phyloP scores from a whole-genome alignment of 768 basidiomycete species.

The Paxillus involutus region DNA sequence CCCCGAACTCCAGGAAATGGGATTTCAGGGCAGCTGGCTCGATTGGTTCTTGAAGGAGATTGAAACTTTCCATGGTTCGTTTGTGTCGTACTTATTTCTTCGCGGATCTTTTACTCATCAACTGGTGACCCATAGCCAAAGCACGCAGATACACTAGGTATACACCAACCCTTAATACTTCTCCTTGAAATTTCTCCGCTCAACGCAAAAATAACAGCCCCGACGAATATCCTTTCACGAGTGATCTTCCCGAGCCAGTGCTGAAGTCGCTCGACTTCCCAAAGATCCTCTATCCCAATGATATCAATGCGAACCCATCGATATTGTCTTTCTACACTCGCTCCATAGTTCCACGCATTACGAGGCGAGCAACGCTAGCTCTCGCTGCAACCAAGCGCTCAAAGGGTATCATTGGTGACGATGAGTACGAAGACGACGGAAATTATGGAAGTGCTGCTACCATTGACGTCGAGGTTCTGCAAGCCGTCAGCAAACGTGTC shows the following conservation, averaged over 20 bases:
- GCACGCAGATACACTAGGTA: constrained; percentile 94
- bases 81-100: not conserved
- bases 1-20: constrained; percentile 68
- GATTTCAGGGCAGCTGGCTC: constrained; percentile 87
- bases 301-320: constrained; percentile 81
- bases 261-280: constrained; percentile 75
- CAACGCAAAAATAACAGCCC: constrained; percentile 55
- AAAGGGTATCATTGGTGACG: constrained; percentile 62
- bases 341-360: constrained; percentile 87
- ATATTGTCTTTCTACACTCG: constrained; percentile 90
- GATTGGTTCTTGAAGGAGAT: constrained; percentile 98
- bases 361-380: constrained; percentile 64
- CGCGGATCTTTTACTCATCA: constrained; percentile 1
- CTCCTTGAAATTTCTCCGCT: not conserved
- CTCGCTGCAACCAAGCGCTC: constrained; percentile 67
- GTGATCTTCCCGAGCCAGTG: constrained; percentile 77
- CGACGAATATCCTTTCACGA: constrained; percentile 96
- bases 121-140: constrained; percentile 60
- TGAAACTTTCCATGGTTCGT: constrained; percentile 91
- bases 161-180: constrained; percentile 6
- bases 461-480: constrained; percentile 94
- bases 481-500: constrained; percentile 96
- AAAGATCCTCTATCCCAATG: constrained; percentile 73
- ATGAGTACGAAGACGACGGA: constrained; percentile 87
- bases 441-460: constrained; percentile 97